Evolutionary conservation across 768 basidiomycete genomes (phyloP), one percentile per base, ranked within the genome.

Genomic region (Lactifluus pinguis): DNA sequence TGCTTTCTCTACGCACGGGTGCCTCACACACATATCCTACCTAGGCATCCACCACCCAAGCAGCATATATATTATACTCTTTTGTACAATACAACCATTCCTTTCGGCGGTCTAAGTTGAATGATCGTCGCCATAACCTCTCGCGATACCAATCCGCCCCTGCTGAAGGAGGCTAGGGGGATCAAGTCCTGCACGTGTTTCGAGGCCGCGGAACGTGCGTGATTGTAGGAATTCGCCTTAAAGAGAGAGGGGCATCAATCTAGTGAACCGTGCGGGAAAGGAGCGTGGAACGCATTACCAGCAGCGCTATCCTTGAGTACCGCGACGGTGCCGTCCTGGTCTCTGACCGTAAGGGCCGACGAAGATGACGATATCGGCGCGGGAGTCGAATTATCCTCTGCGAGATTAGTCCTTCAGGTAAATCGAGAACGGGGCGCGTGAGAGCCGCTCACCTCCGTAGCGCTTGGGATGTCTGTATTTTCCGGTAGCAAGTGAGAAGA

Each of bases 111-210:
- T 5, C 25, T 44, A 52, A 14, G 15, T 34, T 19, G 42, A 36
- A 54, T 70, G 73, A 60, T 77, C 75, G 51, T 89, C 86, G 50
- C 80, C 80, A 70, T 98, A 98, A 10, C 89, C 92, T 63, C 87
- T 80, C 42, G 95, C 93, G 49, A 95, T 87, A 6, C 95, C 95
- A 65, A 82, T 89, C 49, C 93, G 75, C 0, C 95, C 95, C 71
- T 95, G 89, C 73, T 97, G 92, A 60, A 98, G 72, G 44, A 86
- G 71, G 63, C 87, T 82, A 0, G 95, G 94, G 1, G 77, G 80
- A 68, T 95, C 91, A 70, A 89, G 76, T 0, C 91, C 92, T 11
- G 86, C 67, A 9, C 88, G 79, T 21, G 82, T 74, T 60, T 98
- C 95, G 29, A 98, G 76, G 1, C 95, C 95, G 47, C 79, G 82